Evolutionary conservation across 2,329 filamentous ascomycete species (phyloP), one percentile per base, ranked within the genome.

Genomic region (Coniochaeta sp.): DNA sequence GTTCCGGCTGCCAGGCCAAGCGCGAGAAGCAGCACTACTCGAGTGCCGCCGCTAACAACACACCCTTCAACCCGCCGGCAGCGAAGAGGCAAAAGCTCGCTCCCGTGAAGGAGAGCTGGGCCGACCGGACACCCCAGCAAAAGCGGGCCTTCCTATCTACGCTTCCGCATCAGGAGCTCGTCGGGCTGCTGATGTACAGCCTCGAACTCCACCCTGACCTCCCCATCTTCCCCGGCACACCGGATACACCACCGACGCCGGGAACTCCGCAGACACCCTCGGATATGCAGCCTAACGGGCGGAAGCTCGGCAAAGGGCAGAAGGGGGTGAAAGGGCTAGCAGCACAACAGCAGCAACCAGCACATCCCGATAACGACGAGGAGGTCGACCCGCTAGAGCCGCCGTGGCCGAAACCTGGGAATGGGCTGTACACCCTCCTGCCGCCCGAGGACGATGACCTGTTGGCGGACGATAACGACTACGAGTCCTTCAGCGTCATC

Each of bases 131-230:
- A 7, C n/a, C 48, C 7, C 40, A 56, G 35, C 57, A 87, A 74
- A 84, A 81, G 72, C 77, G 78, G 35, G 70, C 74, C 28, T 89
- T 88, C 62, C 73, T 91, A 50, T 75, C 76, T 1, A 74, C 74
- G 12, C 73, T 89, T 27, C 71, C 85, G 2, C 79, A 82, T 56
- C 67, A 74, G 9, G 74, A 83, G 33, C 73, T 91, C 1, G 78
- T 89, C 46, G 78, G 79, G 50, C 74, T 90, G 26, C 71, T 90
- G 31, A 72, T 88, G 53, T 77, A 79, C 55, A 75, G 82, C 53
- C 80, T 79, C 26, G 76, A 78, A 46, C 66, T 80, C 2, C 75
- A 87, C 54, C 84, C 86, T 3, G 77, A 83, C 50, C 70, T 91
- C 6, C 80, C 85, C 5, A 71, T 91, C 50, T 90, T 88, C 60